Evolutionary conservation across 352 stramenopile genomes (phyloP), one percentile per base, ranked within the genome.

Genomic region (Phytophthora crassamura): DNA sequence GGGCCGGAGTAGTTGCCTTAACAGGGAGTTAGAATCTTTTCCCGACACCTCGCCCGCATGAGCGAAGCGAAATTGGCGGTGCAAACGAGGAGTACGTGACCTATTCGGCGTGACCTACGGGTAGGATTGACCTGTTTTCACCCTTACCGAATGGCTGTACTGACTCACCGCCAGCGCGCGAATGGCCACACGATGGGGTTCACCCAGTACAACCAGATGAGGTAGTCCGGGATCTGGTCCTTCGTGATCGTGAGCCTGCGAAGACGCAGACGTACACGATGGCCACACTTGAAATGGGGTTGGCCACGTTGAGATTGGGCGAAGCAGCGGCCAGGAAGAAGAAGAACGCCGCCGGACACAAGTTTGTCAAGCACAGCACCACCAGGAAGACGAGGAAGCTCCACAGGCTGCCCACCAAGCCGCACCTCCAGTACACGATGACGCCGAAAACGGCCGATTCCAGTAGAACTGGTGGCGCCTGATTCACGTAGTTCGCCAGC

Each of bases 371-470:
- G 53, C 89, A 75, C 15, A 97, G 71, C 8, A 91, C 59, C 7
- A 77, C 32, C 32, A 76, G 7, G 50, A 82, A 86, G 45, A 60
- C 16, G 18, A 58, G 32, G 43, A 67, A 75, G 5, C 35, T 11
- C 14, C 6, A 20, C 0, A 46, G 35, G 0, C 7, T 50, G 25
- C 10, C 32, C 28, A 67, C 60, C 22, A 94, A 76, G 9, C 87
- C 87, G 39, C 89, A 79, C 59, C 61, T 61, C 71, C 79, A 95
- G 58, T 95, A 95, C 0, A 93, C 50, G 50, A 95, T 66, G 1
- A 72, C 75, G 10, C 81, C 80, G 76, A 95, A 95, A 4, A 90
- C 51, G 2, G 91, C 47, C 2, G 73, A 71, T 18, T 67, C 59
- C 4, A 67, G 2, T 3, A 60, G 11, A 14, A 57, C 36, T 10